Evolutionary conservation across 1,284 basidiomycete species (phyloP).

Genomic region (Tilletia indica): DNA sequence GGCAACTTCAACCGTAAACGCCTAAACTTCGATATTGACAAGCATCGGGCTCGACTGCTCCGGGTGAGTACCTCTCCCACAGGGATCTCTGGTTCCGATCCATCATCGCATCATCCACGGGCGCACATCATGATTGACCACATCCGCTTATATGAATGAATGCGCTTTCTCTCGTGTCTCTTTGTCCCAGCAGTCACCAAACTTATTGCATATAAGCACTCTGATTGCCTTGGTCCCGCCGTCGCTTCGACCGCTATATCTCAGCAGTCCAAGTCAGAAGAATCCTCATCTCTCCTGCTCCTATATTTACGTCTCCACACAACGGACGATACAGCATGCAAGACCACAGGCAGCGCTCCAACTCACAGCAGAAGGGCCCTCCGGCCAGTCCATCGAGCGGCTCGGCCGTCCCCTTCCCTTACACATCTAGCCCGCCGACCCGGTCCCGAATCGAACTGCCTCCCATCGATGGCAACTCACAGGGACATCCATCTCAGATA

Average conservation of each 20-base stretch:
- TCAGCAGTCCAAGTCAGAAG: too few species aligned
- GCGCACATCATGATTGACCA: too few species aligned
- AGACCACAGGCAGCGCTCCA: neutral
- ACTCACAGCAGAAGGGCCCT: neutral
- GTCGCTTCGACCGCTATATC: too few species aligned
- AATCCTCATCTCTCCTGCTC: neutral
- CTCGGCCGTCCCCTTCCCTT: slow-evolving; percentile 1
- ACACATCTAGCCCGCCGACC: neutral
- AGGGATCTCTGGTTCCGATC: too few species aligned
- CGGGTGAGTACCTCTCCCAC: too few species aligned
- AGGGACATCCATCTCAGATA: too few species aligned
- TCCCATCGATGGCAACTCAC: neutral
- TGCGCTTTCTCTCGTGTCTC: too few species aligned
- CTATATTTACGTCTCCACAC: neutral
- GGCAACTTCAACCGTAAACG: neutral
- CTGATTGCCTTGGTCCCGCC: too few species aligned
- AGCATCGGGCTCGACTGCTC: neutral
- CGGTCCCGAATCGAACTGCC: neutral
- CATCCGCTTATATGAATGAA: too few species aligned
- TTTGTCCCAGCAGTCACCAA: too few species aligned
- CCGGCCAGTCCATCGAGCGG: neutral
- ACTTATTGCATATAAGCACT: too few species aligned
- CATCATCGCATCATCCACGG: too few species aligned
- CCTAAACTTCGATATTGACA: neutral
- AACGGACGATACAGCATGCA: neutral